A percentile compares a stretch with the other conserved stretches of the same genome.
Evolutionary conservation across 306 rosid genomes (phyloP).

Genomic region (Sechiopsis laciniata): DNA sequence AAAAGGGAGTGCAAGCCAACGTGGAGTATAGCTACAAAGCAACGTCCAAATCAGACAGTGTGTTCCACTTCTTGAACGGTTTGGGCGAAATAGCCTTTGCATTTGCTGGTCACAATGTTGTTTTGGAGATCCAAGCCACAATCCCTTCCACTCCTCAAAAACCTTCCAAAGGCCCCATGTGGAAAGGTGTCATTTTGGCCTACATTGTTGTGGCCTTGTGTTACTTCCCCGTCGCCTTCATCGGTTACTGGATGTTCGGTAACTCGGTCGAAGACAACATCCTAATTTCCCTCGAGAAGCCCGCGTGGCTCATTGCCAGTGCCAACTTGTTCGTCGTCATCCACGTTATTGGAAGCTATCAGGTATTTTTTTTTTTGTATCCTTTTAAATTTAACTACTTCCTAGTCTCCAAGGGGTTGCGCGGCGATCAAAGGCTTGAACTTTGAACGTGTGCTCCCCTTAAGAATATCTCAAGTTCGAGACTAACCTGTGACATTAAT

Average conservation of each 20-base stretch:
- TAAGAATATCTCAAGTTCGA: no score
- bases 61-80: conserved; percentile 50
- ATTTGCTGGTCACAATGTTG: conserved; percentile 86
- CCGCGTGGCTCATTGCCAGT: conserved; percentile 61
- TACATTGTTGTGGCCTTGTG: conserved; percentile 67
- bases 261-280: conserved; percentile 43
- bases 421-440: no score
- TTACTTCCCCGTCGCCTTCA: conserved; percentile 65
- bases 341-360: conserved; percentile 84
- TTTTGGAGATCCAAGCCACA: conserved; percentile 82
- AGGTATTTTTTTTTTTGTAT: conserved; percentile 22
- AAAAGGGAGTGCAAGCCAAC: conserved; percentile 33
- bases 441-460: no score
- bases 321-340: conserved; percentile 68
- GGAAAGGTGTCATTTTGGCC: conserved; percentile 69
- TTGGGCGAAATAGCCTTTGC: conserved; percentile 81
- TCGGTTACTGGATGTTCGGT: conserved; percentile 60
- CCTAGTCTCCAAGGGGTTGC: no score
- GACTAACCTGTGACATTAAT: no score
- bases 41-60: conserved; percentile 15
- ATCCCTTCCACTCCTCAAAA: conserved; percentile 69
- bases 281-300: conserved; percentile 41
- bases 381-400: no score
- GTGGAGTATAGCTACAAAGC: conserved; percentile 43
- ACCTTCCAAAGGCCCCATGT: conserved; percentile 84